Evolutionary conservation across 108 stramenopile genomes (phyloP).

Genomic region (Nitzschia palea): DNA sequence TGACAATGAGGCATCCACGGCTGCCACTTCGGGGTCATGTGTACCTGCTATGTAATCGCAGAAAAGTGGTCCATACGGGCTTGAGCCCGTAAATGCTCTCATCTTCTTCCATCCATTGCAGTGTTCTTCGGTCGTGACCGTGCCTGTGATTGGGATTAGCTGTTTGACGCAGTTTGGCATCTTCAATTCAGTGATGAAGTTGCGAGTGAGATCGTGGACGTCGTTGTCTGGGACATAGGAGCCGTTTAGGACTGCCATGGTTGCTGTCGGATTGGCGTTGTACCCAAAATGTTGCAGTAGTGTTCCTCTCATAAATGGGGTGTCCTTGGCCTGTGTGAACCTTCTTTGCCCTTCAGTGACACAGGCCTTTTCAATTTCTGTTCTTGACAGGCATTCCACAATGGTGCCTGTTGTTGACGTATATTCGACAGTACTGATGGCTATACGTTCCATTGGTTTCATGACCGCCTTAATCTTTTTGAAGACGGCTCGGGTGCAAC

Average conservation of each 20-base stretch:
- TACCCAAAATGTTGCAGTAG: neutral
- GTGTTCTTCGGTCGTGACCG: neutral
- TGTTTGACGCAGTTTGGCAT: neutral
- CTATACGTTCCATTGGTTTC: no score
- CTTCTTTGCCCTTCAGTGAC: neutral
- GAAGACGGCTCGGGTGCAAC: no score
- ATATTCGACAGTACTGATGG: no score
- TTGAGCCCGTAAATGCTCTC: neutral
- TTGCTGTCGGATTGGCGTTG: neutral
- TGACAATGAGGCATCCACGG: neutral
- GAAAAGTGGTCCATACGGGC: neutral
- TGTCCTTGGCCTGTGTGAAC: neutral
- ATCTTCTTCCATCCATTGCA: neutral
- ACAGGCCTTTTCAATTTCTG: constrained; percentile 1
- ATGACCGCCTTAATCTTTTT: no score
- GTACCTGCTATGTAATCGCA: neutral
- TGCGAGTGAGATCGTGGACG: neutral
- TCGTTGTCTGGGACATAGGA: neutral
- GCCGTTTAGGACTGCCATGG: neutral
- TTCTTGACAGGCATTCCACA: no score
- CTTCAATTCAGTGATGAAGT: neutral
- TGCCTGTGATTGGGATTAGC: neutral
- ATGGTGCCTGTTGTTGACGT: no score
- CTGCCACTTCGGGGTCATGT: neutral
- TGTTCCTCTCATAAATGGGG: neutral